A percentile compares a stretch with the other conserved stretches of the same genome.
These are phyloP conservation scores for Leishmania tropica DNA, from an alignment of 208 protist species.

Conservation along the genomic window DNA sequence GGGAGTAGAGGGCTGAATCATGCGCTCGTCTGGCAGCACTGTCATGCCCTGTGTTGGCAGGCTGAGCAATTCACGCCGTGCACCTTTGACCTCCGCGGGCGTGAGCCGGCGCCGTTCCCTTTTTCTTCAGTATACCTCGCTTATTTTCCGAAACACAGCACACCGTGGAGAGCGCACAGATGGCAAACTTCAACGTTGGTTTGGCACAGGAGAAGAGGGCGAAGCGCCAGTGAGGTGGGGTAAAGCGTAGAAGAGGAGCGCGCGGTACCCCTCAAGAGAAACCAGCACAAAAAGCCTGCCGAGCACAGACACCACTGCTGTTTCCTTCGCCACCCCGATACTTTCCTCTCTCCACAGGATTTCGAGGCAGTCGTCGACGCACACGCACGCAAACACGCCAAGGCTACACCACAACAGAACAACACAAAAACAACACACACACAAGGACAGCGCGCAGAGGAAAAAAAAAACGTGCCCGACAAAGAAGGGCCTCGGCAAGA, in stretches of 20 bases:
- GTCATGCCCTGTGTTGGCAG: background rate
- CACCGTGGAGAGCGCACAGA: background rate
- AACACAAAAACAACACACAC: background rate
- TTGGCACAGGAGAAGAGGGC: background rate
- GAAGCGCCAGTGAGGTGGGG: background rate
- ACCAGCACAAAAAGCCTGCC: background rate
- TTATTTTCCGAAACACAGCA: background rate
- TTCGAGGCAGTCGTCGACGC: background rate
- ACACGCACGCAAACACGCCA: background rate
- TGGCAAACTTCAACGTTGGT: background rate
- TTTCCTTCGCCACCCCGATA: background rate
- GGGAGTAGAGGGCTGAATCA: background rate
- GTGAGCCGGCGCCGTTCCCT: background rate
- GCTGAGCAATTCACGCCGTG: background rate
- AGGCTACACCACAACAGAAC: background rate
- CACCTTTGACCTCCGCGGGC: background rate
- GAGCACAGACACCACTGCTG: background rate
- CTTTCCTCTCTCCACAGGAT: background rate
- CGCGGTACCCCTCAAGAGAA: background rate
- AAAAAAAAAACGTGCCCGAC: background rate
- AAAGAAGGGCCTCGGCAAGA: background rate
- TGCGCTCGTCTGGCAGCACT: background rate
- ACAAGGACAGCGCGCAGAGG: background rate
- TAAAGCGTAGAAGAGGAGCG: background rate
- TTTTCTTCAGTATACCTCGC: background rate